Conservation (phyloP, 2,329 filamentous ascomycete genomes). For the Plectosphaerella sp. region DNA sequence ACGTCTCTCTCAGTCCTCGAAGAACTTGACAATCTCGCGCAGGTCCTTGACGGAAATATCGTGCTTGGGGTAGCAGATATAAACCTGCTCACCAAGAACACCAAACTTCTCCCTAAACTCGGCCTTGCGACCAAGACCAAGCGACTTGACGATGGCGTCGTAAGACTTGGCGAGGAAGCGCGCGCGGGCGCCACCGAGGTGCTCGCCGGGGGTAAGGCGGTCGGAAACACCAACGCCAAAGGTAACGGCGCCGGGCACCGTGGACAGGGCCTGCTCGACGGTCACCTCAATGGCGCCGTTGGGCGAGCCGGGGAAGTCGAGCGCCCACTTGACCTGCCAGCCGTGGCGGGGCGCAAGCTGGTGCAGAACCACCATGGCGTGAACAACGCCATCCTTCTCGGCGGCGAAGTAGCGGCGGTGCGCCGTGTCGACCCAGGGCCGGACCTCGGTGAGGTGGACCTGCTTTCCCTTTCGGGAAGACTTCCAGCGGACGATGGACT, state of each 20-base stretch:
- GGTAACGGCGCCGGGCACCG: conserved; percentile 59
- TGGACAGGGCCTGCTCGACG: conserved; percentile 63
- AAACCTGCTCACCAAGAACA: conserved; percentile 76
- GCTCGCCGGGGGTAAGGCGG: conserved; percentile 72
- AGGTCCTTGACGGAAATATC: conserved; percentile 79
- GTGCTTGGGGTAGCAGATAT: conserved; percentile 84
- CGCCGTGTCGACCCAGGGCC: conserved; percentile 77
- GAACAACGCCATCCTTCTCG: conserved; percentile 67
- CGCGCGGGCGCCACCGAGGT: conserved; percentile 74
- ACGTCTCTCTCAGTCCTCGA: conserved; percentile 50
- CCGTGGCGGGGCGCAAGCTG: conserved; percentile 77
- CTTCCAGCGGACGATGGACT: conserved; percentile 76
- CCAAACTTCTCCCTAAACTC: conserved; percentile 92
- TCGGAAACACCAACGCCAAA: conserved; percentile 81
- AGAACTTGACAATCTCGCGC: conserved; percentile 84
- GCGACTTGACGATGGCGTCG: conserved; percentile 73
- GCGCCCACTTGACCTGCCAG: conserved; percentile 94
- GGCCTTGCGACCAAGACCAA: conserved; percentile 77
- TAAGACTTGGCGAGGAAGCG: conserved; percentile 82
- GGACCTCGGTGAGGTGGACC: conserved; percentile 85
- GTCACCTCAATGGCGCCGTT: conserved; percentile 83
- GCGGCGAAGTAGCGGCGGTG: conserved; percentile 87
- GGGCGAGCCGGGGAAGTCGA: conserved; percentile 86
- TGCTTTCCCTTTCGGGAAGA: conserved; percentile 74
- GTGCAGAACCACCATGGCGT: conserved; percentile 75